phyloP scores from a whole-genome alignment of 2,329 filamentous ascomycete species.

The Aspergillus amoenus region DNA sequence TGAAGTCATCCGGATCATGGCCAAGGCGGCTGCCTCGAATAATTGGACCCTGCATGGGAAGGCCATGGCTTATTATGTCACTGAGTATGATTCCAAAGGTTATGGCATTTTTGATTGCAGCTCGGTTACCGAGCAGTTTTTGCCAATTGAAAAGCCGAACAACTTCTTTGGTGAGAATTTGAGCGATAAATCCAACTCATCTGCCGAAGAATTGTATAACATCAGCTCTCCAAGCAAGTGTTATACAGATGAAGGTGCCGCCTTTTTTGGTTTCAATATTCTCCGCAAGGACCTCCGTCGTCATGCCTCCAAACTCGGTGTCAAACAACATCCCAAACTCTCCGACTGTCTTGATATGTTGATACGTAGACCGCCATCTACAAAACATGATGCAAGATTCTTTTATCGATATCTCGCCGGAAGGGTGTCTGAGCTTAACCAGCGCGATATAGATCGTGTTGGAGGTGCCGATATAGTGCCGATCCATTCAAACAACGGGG shows the following conservation, averaged over 20 bases:
- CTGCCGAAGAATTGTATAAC: conserved; percentile 54
- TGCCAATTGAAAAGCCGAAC: conserved; percentile 59
- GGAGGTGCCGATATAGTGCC: conserved; percentile 71
- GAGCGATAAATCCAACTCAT: not conserved
- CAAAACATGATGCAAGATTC: conserved; percentile 63
- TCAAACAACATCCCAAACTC: conserved; percentile 78
- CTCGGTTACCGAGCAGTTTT: conserved; percentile 57
- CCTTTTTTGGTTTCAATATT: conserved; percentile 77
- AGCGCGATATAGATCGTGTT: conserved; percentile 60
- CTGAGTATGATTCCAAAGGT: conserved; percentile 73
- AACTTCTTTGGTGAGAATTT: not conserved
- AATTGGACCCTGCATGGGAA: conserved; percentile 60
- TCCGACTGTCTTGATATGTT: conserved; percentile 72
- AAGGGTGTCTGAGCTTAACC: conserved; percentile 71
- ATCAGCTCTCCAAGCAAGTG: conserved; percentile 74
- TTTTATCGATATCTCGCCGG: conserved; percentile 83
- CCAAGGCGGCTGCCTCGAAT: conserved; percentile 55
- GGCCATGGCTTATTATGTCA: conserved; percentile 78
- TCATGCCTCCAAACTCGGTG: conserved; percentile 83
- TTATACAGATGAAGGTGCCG: conserved; percentile 75
- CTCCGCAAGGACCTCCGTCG: conserved; percentile 72
- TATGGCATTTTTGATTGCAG: conserved; percentile 67
- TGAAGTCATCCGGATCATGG: conserved; percentile 78
- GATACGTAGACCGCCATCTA: conserved; percentile 68
- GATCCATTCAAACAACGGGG: conserved; percentile 42